Percentiles rank a stretch among this genome's conserved stretches.
Evolutionary conservation across 371 early-diverging fungal species (phyloP).

Genomic region (Rhizopus arrhizus): DNA sequence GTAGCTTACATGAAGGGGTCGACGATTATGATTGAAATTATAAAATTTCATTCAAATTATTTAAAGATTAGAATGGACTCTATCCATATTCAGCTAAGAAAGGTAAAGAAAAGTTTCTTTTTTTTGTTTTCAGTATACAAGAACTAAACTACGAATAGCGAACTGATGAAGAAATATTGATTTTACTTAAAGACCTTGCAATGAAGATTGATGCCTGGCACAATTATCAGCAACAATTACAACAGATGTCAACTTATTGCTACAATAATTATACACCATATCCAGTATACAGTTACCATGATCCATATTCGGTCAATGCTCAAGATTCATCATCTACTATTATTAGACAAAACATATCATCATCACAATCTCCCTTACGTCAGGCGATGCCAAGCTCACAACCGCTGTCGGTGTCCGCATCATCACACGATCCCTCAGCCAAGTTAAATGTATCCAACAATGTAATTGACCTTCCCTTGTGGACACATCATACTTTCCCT

Average conservation of each 20-base stretch:
- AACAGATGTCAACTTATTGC: conserved; percentile 1
- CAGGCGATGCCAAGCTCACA: neutral
- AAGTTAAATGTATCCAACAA: conserved; percentile 13
- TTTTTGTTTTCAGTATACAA: neutral
- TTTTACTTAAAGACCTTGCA: conserved; percentile 20
- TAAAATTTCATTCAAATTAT: conserved; percentile 25
- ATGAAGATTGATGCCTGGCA: conserved; percentile 17
- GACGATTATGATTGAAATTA: conserved; percentile 33
- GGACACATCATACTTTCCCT: conserved; percentile 28
- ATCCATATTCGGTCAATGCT: conserved; percentile 4
- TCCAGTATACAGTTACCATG: neutral
- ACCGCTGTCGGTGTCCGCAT: conserved; percentile 1
- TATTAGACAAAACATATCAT: neutral
- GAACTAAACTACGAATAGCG: conserved; percentile 8
- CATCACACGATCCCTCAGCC: neutral
- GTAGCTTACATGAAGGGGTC: conserved; percentile 32
- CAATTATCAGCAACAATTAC: neutral
- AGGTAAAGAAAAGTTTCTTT: conserved; percentile 13
- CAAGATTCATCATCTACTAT: neutral
- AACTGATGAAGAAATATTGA: conserved; percentile 23
- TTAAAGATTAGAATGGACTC: conserved; percentile 17
- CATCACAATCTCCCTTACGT: neutral
- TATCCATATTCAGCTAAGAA: conserved; percentile 22
- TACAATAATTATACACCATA: neutral
- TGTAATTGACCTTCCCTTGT: conserved; percentile 11